These are phyloP conservation scores for Apiospora kogelbergensis DNA, from an alignment of 2,329 filamentous ascomycete genomes.

Conservation along the genomic window DNA sequence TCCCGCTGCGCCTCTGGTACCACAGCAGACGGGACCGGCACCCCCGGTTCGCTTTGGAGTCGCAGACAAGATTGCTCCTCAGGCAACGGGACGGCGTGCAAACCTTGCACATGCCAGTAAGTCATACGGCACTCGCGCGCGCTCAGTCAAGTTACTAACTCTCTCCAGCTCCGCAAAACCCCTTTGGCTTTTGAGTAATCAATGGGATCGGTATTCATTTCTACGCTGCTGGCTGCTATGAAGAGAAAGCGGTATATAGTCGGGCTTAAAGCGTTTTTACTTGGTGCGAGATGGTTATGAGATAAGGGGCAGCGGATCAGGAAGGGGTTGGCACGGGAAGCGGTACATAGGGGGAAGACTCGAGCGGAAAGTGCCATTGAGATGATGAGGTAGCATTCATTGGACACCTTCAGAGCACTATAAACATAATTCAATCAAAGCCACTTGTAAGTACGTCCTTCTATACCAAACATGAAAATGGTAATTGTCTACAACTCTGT, in stretches of 20 bases:
- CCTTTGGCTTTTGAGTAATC: conserved; percentile 46
- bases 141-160: not conserved
- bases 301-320: not conserved
- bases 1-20: conserved; percentile 61
- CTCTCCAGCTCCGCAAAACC: conserved; percentile 49
- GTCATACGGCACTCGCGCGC: conserved; percentile 40
- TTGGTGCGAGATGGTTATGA: not conserved
- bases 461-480: not conserved
- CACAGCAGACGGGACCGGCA: conserved; percentile 82
- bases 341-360: conserved; percentile 2
- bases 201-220: not conserved
- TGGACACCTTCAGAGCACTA: not conserved
- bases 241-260: not conserved
- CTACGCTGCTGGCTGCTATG: not conserved
- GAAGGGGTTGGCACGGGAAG: not conserved
- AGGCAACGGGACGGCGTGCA: conserved; percentile 85
- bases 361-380: not conserved
- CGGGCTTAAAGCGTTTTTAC: not conserved
- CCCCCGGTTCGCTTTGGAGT: conserved; percentile 90
- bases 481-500: not conserved
- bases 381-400: conserved; percentile 1
- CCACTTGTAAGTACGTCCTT: not conserved
- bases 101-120: conserved; percentile 95
- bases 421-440: not conserved
- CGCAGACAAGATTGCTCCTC: conserved; percentile 75